These are phyloP conservation scores for Mrakia blollopis DNA, from an alignment of 768 basidiomycete genomes.

Conservation along the genomic window DNA sequence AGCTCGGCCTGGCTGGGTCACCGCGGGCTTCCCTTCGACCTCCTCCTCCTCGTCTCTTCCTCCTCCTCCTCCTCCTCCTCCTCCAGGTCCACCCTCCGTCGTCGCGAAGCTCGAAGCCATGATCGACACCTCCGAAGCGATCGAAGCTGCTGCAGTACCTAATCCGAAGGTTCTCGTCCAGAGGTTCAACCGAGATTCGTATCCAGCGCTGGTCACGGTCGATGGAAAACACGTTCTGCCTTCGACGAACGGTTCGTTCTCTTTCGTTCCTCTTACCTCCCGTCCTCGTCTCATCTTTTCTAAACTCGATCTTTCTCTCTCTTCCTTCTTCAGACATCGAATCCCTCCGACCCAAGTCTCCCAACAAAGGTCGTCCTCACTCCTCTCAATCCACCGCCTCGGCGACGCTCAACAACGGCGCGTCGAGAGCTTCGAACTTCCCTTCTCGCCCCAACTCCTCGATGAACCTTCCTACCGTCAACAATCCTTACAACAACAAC, in stretches of 20 bases:
- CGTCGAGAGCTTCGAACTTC: background rate
- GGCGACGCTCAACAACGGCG: constrained; percentile 12
- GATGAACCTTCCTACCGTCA: background rate
- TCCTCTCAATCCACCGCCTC: constrained; percentile 20
- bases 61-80: background rate
- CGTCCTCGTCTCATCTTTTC: background rate
- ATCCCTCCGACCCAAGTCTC: constrained; percentile 32
- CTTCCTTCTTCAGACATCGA: constrained; percentile 21
- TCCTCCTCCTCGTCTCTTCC: background rate
- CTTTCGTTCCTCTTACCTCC: background rate
- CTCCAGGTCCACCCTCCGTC: background rate
- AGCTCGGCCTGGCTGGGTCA: constrained; percentile 85
- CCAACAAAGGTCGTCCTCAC: constrained; percentile 24
- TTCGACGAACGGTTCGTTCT: constrained; percentile 15
- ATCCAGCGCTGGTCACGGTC: background rate
- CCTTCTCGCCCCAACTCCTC: background rate
- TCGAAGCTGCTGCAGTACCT: too few species aligned
- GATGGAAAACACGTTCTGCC: constrained; percentile 17
- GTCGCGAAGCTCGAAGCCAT: constrained; percentile 10
- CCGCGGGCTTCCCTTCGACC: constrained; percentile 47
- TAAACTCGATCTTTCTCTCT: background rate
- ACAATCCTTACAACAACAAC: background rate
- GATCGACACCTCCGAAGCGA: background rate
- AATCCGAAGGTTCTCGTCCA: background rate
- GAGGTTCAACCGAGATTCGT: constrained; percentile 2